Evolutionary conservation across 495 filamentous ascomycete genomes (phyloP).

Genomic region (Neurospora sp.): DNA sequence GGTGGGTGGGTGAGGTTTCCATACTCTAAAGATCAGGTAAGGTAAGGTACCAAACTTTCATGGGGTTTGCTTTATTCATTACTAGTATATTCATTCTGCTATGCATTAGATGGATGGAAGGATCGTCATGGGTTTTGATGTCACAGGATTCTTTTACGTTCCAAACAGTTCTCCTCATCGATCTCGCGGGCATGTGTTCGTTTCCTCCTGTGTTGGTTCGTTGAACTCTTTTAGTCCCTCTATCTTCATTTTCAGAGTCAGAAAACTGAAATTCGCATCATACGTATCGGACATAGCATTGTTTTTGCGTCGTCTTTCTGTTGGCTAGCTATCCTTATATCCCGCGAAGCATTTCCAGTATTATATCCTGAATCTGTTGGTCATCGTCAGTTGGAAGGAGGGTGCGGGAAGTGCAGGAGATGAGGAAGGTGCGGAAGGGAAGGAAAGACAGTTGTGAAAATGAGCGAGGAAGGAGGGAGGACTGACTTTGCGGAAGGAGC

Average conservation of each 20-base stretch:
- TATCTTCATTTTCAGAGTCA: not conserved
- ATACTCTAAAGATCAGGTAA: not conserved
- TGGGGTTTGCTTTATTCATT: not conserved
- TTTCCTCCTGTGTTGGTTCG: not conserved
- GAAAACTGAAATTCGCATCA: not conserved
- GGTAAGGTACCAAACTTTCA: not conserved
- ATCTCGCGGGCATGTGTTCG: not conserved
- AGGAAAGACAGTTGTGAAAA: too few relatives aligned
- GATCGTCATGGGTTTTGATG: not conserved
- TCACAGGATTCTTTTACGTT: not conserved
- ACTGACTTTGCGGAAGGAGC: not conserved
- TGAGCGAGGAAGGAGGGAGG: too few relatives aligned
- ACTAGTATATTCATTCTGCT: not conserved
- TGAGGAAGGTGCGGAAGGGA: not conserved
- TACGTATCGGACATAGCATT: slow-evolving; percentile 1
- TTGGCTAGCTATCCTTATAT: not conserved
- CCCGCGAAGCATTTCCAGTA: not conserved
- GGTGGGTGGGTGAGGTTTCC: not conserved
- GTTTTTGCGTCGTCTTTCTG: not conserved
- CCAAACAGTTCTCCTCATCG: not conserved
- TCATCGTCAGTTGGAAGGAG: not conserved
- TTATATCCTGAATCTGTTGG: too few relatives aligned
- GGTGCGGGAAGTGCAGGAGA: not conserved
- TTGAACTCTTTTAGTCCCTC: not conserved
- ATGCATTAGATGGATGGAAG: not conserved